Percentiles rank a stretch among this genome's conserved stretches.
phyloP scores from a whole-genome alignment of 2,329 filamentous ascomycete species.

The Remersonia thermophila region DNA sequence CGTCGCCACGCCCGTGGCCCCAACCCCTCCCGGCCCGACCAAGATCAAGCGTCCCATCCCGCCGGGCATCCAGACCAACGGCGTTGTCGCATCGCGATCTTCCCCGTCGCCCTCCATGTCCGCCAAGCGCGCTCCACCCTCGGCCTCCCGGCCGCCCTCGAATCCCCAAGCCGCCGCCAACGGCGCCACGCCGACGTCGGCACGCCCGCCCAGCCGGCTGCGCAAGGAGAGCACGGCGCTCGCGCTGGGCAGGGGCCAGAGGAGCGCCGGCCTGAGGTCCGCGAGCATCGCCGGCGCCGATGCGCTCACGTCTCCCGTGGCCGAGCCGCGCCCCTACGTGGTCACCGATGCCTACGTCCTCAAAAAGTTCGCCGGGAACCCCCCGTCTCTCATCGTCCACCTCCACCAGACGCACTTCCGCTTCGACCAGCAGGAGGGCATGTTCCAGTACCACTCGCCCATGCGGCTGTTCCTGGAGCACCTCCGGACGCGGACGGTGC shows the following conservation, averaged over 20 bases:
- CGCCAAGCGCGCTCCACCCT: constrained; percentile 38
- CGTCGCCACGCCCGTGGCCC: constrained; percentile 30
- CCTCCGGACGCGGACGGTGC: constrained; percentile 62
- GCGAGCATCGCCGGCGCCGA: constrained; percentile 37
- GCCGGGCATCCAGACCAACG: constrained; percentile 55
- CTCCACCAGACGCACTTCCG: constrained; percentile 76
- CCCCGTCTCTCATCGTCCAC: constrained; percentile 78
- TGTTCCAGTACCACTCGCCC: constrained; percentile 82
- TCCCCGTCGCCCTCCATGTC: constrained; percentile 48
- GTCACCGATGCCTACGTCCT: constrained; percentile 63
- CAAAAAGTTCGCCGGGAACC: constrained; percentile 53
- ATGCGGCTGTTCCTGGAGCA: constrained; percentile 77
- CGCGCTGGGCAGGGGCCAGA: constrained; percentile 33
- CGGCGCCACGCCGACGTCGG: constrained; percentile 34
- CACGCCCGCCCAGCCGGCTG: constrained; percentile 42
- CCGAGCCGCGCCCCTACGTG: constrained; percentile 38
- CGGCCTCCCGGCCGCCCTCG: constrained; percentile 37
- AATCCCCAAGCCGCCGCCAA: constrained; percentile 27
- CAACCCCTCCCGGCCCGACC: constrained; percentile 23
- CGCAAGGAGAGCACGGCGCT: constrained; percentile 44
- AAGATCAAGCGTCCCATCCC: constrained; percentile 60
- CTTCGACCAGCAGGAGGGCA: constrained; percentile 88
- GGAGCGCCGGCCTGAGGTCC: constrained; percentile 37
- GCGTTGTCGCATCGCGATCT: constrained; percentile 42
- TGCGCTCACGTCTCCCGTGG: constrained; percentile 22